Evolutionary conservation across 2,329 filamentous ascomycete genomes (phyloP).

Genomic region (Cordyceps cicadae): DNA sequence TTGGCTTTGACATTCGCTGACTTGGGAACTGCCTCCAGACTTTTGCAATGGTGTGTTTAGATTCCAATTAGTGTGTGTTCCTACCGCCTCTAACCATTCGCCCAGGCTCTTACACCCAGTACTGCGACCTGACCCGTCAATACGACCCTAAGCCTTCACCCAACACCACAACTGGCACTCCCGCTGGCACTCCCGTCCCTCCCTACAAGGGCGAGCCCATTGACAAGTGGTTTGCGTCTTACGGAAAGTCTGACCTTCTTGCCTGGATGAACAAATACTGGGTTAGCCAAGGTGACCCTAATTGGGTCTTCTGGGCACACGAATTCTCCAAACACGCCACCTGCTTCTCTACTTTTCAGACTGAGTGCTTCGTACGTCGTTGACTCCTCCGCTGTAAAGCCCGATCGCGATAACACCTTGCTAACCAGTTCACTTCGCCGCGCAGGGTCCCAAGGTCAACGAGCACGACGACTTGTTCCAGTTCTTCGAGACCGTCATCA

Average conservation of each 20-base stretch:
- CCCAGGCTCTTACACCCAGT: slow-evolving; percentile 53
- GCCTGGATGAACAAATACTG: slow-evolving; percentile 59
- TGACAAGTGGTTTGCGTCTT: slow-evolving; percentile 47
- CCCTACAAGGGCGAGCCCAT: slow-evolving; percentile 51
- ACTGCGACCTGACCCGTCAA: slow-evolving; percentile 56
- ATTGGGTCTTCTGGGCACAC: slow-evolving; percentile 56
- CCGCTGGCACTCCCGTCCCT: slow-evolving; percentile 44
- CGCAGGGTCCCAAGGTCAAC: slow-evolving; percentile 41
- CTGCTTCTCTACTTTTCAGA: slow-evolving; percentile 58
- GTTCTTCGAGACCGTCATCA: slow-evolving; percentile 53
- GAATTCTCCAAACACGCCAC: slow-evolving; percentile 62
- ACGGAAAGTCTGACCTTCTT: slow-evolving; percentile 52
- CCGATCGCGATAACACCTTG: no score
- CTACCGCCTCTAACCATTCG: background rate
- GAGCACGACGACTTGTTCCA: slow-evolving; percentile 53
- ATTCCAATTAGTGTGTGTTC: no score
- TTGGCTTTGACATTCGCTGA: background rate
- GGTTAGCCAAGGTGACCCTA: slow-evolving; percentile 49
- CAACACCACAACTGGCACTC: slow-evolving; percentile 53
- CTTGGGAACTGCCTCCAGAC: slow-evolving; percentile 20
- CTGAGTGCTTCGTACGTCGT: slow-evolving; percentile 46
- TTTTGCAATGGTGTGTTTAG: slow-evolving; percentile 33
- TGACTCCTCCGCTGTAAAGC: background rate
- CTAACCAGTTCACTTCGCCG: background rate
- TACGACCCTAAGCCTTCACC: slow-evolving; percentile 54